phyloP scores from a whole-genome alignment of 257 asterid genomes.

The Nicotiana attenuata region DNA sequence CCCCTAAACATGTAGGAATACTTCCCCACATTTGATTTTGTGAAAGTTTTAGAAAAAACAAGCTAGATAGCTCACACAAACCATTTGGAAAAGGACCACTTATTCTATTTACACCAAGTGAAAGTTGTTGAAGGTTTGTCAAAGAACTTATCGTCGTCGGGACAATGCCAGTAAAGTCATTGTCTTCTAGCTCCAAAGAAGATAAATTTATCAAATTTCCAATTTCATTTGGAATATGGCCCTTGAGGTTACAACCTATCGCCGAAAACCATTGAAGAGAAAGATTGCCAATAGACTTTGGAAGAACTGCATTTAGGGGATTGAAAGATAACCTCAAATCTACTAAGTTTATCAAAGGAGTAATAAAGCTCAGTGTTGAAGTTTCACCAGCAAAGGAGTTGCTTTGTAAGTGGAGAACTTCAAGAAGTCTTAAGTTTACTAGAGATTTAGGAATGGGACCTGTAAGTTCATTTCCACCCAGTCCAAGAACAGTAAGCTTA shows the following conservation, averaged over 20 bases:
- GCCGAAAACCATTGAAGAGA: neutral
- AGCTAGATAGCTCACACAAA: constrained; percentile 13
- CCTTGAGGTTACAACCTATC: neutral
- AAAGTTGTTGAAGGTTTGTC: constrained; percentile 14
- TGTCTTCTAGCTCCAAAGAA: constrained; percentile 2
- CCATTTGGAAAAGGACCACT: constrained; percentile 18
- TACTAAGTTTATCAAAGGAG: constrained; percentile 19
- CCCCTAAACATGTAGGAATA: constrained; percentile 29
- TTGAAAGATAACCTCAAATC: neutral
- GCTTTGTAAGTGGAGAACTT: constrained; percentile 10
- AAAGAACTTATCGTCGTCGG: constrained; percentile 11
- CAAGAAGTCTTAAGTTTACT: constrained; percentile 2
- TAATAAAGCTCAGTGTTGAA: constrained; percentile 17
- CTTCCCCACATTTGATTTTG: constrained; percentile 22
- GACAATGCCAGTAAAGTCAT: constrained; percentile 19
- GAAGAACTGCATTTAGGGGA: constrained; percentile 5
- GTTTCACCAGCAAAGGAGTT: neutral
- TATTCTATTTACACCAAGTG: constrained; percentile 12
- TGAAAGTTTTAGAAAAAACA: constrained; percentile 11
- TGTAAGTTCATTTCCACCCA: neutral
- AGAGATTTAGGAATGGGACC: constrained; percentile 21
- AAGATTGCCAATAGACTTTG: constrained; percentile 12
- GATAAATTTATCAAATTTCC: constrained; percentile 27
- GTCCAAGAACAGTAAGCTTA: neutral
- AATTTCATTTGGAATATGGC: constrained; percentile 11